Evolutionary conservation across 106 monocot species (phyloP).

Genomic region (Dioscorea dumetorum): DNA sequence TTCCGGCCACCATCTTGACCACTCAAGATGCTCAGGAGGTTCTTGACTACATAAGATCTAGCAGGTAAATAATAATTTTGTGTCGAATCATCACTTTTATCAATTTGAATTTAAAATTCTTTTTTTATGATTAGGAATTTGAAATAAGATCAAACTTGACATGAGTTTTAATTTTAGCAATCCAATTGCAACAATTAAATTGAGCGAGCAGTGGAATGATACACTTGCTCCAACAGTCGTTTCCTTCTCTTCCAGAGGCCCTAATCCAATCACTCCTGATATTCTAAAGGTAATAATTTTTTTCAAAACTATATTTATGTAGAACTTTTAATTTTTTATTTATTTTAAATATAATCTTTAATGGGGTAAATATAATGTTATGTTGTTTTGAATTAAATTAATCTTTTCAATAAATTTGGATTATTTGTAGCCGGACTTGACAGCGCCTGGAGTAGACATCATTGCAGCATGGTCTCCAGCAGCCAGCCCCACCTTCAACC

Average conservation of each 20-base stretch:
- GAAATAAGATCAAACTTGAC: no score
- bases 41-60: slow-evolving; percentile 8
- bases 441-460: slow-evolving; percentile 23
- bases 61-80: neutral
- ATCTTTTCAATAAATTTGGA: no score
- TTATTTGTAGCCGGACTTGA: slow-evolving; percentile 18
- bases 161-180: neutral
- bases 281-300: neutral
- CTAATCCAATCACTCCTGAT: neutral
- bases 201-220: neutral
- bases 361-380: no score
- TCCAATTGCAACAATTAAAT: neutral
- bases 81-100: neutral
- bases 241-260: neutral
- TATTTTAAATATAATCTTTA: no score
- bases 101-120: neutral
- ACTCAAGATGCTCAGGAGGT: slow-evolving; percentile 3
- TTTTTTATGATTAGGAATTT: no score
- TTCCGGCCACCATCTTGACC: slow-evolving; percentile 8
- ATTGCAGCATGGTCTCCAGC: slow-evolving; percentile 16
- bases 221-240: neutral
- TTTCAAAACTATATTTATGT: no score
- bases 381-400: no score
- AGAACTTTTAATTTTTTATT: no score
- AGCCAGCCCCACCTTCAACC: neutral